These are phyloP conservation scores for Monosporozyma unispora DNA, from an alignment of 805 yeast species.

Conservation along the genomic window DNA sequence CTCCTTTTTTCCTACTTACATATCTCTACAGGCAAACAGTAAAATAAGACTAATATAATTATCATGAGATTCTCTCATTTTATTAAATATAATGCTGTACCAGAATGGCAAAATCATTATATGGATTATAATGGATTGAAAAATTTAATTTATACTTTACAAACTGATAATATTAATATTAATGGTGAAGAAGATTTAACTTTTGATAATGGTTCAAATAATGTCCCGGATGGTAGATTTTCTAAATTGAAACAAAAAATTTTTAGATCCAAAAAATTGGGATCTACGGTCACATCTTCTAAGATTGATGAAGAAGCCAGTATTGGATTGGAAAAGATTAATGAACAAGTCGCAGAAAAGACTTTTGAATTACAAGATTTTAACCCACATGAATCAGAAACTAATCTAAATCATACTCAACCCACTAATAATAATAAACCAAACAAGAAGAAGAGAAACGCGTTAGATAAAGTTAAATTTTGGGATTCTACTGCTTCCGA, in stretches of 20 bases:
- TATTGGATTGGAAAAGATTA: neutral
- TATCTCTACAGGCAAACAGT: neutral
- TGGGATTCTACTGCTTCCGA: slow-evolving; percentile 9
- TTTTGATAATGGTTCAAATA: neutral
- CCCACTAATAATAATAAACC: neutral
- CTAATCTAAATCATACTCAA: neutral
- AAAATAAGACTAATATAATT: no score
- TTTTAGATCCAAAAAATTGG: neutral
- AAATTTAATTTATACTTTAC: slow-evolving; percentile 47
- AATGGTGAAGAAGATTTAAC: slow-evolving; percentile 4
- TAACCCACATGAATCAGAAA: slow-evolving; percentile 1
- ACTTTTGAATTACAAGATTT: slow-evolving; percentile 24
- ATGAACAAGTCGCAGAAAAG: slow-evolving; percentile 8
- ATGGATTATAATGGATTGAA: slow-evolving; percentile 57
- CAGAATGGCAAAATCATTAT: slow-evolving; percentile 83
- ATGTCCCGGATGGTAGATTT: neutral
- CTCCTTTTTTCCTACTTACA: neutral
- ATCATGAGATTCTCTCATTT: slow-evolving; percentile 67
- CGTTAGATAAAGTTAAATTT: slow-evolving; percentile 11
- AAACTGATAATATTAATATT: slow-evolving; percentile 30
- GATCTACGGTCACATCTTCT: neutral
- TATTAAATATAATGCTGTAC: slow-evolving; percentile 59
- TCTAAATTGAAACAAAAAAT: slow-evolving; percentile 1
- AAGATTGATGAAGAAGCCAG: neutral
- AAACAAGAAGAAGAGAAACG: neutral